Conservation (phyloP, 805 yeast genomes). For the Yarrowia bubula region DNA sequence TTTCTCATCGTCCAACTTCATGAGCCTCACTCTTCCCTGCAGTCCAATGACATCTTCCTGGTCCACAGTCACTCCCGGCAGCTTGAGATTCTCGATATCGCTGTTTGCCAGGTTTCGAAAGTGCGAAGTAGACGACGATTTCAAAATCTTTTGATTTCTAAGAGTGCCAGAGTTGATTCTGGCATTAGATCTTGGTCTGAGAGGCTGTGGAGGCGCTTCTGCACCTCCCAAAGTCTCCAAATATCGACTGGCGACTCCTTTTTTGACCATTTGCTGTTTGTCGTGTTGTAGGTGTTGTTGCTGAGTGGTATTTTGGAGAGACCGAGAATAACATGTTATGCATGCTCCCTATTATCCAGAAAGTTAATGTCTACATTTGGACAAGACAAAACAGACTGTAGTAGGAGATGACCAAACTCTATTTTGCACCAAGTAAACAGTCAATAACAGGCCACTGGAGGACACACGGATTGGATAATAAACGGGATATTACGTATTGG, state of each 20-base stretch:
- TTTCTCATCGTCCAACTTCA: conserved; percentile 36
- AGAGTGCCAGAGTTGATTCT: conserved; percentile 18
- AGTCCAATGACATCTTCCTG: conserved; percentile 39
- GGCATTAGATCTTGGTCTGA: conserved; percentile 10
- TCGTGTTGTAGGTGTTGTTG: neutral
- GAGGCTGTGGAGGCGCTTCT: conserved; percentile 2
- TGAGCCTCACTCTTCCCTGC: conserved; percentile 39
- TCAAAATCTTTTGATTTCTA: conserved; percentile 17
- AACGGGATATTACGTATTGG: no score
- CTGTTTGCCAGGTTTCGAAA: conserved; percentile 17
- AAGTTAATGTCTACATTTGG: neutral
- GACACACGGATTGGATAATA: no score
- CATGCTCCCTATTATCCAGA: conserved; percentile 11
- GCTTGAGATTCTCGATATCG: conserved; percentile 28
- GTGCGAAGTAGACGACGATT: conserved; percentile 12
- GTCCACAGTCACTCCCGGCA: conserved; percentile 38
- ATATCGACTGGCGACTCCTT: conserved; percentile 24
- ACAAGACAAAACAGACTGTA: conserved; percentile 5
- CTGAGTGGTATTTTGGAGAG: neutral
- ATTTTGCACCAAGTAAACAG: neutral
- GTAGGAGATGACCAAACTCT: no score
- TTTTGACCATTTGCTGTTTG: conserved; percentile 16
- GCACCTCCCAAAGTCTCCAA: conserved; percentile 23
- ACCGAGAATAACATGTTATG: neutral
- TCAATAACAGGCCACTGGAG: neutral